These are phyloP conservation scores for Pyrenophora tritici-repentis DNA, from an alignment of 2,329 filamentous ascomycete species.

Conservation along the genomic window DNA sequence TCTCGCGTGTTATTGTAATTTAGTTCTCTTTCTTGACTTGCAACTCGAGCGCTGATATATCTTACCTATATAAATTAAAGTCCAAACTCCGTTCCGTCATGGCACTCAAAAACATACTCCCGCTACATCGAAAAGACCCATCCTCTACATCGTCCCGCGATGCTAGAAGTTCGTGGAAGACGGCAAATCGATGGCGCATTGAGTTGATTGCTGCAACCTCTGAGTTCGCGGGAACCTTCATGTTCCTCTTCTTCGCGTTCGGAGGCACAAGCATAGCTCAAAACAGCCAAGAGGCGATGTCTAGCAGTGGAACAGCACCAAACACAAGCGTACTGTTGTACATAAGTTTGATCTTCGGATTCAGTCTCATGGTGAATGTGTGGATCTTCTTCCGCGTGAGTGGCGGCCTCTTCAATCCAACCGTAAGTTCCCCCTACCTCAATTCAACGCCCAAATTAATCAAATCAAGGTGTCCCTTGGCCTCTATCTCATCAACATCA, in stretches of 20 bases:
- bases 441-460: too few species aligned
- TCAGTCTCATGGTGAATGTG: conserved; percentile 47
- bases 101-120: conserved; percentile 17
- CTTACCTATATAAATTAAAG: too few species aligned
- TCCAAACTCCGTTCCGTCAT: background rate
- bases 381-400: conserved; percentile 49
- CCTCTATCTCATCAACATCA: conserved; percentile 42
- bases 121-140: conserved; percentile 11
- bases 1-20: too few species aligned
- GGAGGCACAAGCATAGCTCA: conserved; percentile 48
- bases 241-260: conserved; percentile 50
- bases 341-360: conserved; percentile 46
- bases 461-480: conserved; percentile 41
- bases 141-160: background rate
- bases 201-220: conserved; percentile 44
- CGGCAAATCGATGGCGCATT: conserved; percentile 34
- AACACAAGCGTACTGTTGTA: conserved; percentile 44
- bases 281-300: conserved; percentile 26
- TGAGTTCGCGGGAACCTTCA: conserved; percentile 48
- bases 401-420: conserved; percentile 49
- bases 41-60: too few species aligned
- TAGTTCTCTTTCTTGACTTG: too few species aligned
- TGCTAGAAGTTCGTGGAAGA: background rate
- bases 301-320: conserved; percentile 35
- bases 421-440: conserved; percentile 34